Conservation (phyloP, 805 yeast species). For the Starmera quercuum region DNA sequence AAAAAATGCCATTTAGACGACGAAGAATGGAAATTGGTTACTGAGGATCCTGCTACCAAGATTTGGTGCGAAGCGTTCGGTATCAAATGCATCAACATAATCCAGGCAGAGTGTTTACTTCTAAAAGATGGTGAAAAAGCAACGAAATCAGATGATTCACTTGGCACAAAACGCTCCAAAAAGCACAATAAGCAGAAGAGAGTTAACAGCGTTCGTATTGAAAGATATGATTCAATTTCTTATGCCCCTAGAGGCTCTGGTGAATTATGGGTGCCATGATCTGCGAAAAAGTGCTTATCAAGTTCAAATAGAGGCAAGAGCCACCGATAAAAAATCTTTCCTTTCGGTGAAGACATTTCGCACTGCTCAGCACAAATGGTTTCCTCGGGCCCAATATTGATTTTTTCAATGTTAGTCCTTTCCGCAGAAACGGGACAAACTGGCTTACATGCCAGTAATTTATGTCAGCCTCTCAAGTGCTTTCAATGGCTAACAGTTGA, state of each 20-base stretch:
- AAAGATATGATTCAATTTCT: conserved; percentile 37
- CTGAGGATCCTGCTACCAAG: conserved; percentile 50
- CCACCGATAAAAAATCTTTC: too few relatives aligned
- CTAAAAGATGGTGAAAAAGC: conserved; percentile 2
- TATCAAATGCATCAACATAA: conserved; percentile 42
- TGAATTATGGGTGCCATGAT: conserved; percentile 52
- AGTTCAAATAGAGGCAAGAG: too few relatives aligned
- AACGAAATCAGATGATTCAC: not conserved
- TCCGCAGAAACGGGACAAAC: too few relatives aligned
- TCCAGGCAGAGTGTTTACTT: conserved; percentile 34
- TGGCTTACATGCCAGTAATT: too few relatives aligned
- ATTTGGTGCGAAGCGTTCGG: conserved; percentile 49
- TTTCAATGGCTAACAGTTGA: too few relatives aligned
- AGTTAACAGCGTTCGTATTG: conserved; percentile 23
- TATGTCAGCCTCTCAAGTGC: too few relatives aligned
- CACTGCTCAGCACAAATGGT: too few relatives aligned
- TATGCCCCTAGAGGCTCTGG: conserved; percentile 60
- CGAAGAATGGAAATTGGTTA: conserved; percentile 47
- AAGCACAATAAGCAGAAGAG: not conserved
- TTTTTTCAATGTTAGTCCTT: too few relatives aligned
- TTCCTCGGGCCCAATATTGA: too few relatives aligned
- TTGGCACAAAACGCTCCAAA: not conserved
- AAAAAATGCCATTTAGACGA: conserved; percentile 37
- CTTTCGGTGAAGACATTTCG: too few relatives aligned
- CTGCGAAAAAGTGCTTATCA: conserved; percentile 1